A percentile compares a stretch with the other conserved stretches of the same genome.
Evolutionary conservation across 2,329 filamentous ascomycete genomes (phyloP).

Genomic region (Fonsecaea erecta): DNA sequence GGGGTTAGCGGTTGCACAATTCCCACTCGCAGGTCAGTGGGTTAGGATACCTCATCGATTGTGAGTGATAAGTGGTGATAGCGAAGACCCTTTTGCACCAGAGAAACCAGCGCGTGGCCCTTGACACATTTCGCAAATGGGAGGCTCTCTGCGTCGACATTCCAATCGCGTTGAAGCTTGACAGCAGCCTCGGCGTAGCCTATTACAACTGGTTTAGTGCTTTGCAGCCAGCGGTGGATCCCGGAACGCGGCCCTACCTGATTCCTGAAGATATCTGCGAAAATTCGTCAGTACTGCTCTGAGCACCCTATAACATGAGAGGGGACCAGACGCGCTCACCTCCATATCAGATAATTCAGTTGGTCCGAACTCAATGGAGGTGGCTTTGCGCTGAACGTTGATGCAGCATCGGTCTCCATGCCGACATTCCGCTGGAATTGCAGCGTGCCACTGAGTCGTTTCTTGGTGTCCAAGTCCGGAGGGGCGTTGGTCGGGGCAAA

Average conservation of each 20-base stretch:
- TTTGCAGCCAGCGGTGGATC: slow-evolving; percentile 28
- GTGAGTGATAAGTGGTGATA: slow-evolving; percentile 52
- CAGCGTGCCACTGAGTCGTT: slow-evolving; percentile 22
- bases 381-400: slow-evolving; percentile 42
- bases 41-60: slow-evolving; percentile 52
- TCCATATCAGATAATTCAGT: slow-evolving; percentile 72
- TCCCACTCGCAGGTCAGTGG: background rate
- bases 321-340: slow-evolving; percentile 51
- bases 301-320: no score
- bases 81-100: slow-evolving; percentile 67
- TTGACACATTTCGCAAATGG: slow-evolving; percentile 65
- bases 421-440: slow-evolving; percentile 35
- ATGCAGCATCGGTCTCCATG: slow-evolving; percentile 37
- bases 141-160: slow-evolving; percentile 63
- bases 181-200: slow-evolving; percentile 64
- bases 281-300: slow-evolving; percentile 31
- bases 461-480: slow-evolving; percentile 3
- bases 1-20: slow-evolving; percentile 26
- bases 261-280: slow-evolving; percentile 60
- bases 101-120: slow-evolving; percentile 62
- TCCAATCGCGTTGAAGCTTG: slow-evolving; percentile 66
- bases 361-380: slow-evolving; percentile 60
- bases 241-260: slow-evolving; percentile 47
- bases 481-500: background rate
- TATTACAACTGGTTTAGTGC: slow-evolving; percentile 37